A percentile compares a stretch with the other conserved stretches of the same genome.
phyloP scores from a whole-genome alignment of 1,284 basidiomycete genomes.

The Wallemia hederae region DNA sequence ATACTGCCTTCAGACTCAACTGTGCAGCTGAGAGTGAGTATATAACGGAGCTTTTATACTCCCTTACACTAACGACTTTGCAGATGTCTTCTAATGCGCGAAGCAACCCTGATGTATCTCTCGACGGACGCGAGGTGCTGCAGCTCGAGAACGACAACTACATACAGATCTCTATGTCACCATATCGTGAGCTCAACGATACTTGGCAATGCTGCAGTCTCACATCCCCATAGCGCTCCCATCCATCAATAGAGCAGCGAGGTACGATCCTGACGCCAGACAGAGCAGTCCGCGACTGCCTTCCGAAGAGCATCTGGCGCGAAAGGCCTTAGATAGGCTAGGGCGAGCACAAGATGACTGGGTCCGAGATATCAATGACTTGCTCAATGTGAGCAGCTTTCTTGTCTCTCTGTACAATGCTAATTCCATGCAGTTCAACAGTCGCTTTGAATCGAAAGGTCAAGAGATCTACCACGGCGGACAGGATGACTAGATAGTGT shows the following conservation, averaged over 20 bases:
- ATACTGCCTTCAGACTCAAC: conserved; percentile 57
- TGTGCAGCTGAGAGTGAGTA: conserved; percentile 44
- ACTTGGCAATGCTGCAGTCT: too few relatives aligned
- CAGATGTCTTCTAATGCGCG: conserved; percentile 63
- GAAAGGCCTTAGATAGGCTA: conserved; percentile 16
- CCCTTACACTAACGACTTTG: not conserved
- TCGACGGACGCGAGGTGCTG: conserved; percentile 66
- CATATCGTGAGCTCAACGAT: conserved; percentile 22
- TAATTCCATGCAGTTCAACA: conserved; percentile 12
- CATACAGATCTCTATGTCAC: conserved; percentile 55
- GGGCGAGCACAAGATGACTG: conserved; percentile 71
- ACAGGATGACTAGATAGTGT: not conserved
- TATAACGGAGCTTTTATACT: not conserved
- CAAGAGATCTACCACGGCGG: not conserved
- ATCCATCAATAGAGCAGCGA: not conserved
- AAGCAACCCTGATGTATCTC: conserved; percentile 59
- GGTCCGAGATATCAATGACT: conserved; percentile 68
- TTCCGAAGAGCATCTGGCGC: not conserved
- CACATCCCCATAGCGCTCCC: not conserved
- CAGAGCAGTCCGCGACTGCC: not conserved
- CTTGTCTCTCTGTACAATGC: conserved; percentile 7
- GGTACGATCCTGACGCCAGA: not conserved
- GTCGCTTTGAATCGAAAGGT: conserved; percentile 11
- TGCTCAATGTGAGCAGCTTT: conserved; percentile 11
- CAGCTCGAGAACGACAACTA: conserved; percentile 53